Conservation (phyloP, 1,284 basidiomycete genomes). For the Earliella scabrosa region DNA sequence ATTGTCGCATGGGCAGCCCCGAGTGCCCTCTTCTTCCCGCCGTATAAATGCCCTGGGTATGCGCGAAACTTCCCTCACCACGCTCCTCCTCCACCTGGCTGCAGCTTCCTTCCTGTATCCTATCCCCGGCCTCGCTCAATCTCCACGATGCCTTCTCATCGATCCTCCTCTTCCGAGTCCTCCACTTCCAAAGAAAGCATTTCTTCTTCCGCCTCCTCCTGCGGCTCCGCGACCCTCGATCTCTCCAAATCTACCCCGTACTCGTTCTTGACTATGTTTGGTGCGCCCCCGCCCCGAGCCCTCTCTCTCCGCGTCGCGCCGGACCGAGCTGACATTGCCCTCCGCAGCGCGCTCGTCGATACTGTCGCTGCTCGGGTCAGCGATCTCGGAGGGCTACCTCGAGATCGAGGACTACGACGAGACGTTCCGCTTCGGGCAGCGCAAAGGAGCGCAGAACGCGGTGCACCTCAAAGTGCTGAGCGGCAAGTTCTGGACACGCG, state of each 20-base stretch:
- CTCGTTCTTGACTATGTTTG: slow-evolving; percentile 24
- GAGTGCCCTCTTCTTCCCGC: not conserved
- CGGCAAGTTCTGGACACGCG: slow-evolving; percentile 82
- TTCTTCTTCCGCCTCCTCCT: slow-evolving; percentile 17
- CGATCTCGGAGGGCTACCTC: slow-evolving; percentile 62
- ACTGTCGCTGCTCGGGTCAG: slow-evolving; percentile 58
- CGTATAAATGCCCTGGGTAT: slow-evolving; percentile 14
- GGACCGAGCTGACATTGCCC: not conserved
- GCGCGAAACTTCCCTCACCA: not conserved
- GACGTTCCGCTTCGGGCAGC: slow-evolving; percentile 59
- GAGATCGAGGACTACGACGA: slow-evolving; percentile 66
- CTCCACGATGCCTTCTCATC: slow-evolving; percentile 24
- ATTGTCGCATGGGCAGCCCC: not conserved
- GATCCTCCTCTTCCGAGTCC: slow-evolving; percentile 9
- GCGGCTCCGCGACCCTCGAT: slow-evolving; percentile 15
- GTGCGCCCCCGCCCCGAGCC: slow-evolving; percentile 11
- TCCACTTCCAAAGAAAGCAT: slow-evolving; percentile 14
- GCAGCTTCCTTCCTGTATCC: not conserved
- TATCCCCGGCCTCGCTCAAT: slow-evolving; percentile 13
- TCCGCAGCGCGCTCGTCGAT: slow-evolving; percentile 65
- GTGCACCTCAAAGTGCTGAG: slow-evolving; percentile 70
- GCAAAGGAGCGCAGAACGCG: slow-evolving; percentile 54
- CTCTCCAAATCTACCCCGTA: slow-evolving; percentile 12
- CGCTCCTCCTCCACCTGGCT: slow-evolving; percentile 3
- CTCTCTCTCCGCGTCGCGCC: not conserved